Base-by-base conservation (phyloP, 2,329 filamentous ascomycete genomes). In the Aspergillus brunneoviolaceus region DNA sequence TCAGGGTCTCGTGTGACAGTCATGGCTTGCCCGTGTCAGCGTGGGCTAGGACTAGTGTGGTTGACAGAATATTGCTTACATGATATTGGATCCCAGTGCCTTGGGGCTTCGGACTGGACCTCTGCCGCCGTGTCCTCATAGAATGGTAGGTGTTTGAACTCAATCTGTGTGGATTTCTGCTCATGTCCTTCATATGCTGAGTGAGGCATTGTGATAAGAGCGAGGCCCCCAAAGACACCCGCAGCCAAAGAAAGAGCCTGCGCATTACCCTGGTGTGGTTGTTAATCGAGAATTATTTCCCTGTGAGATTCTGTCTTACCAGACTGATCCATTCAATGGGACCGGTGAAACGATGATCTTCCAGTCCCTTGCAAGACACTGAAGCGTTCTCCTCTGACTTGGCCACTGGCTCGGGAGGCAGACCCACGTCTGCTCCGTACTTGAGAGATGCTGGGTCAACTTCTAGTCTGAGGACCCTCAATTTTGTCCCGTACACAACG, bases 71-170 rank as follows among this genome's bases (percentile, higher is more conserved):
- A 14, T 19, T 33, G 57, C 67, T 52, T 65, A 77, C 76, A 74
- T 45, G 71, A 69, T 33, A 77, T 71, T 10, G 72, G 70, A 35
- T 76, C 74, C 64, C 71, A 69, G 57, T 72, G 67, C 16, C 61
- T 64, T 19, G 23, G 39, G 10, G 64, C 52, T 5, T 61, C 60
- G 3, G 57, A 35, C 10, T 61, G 60, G 11, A 52, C 57, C 3
- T 57, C 60, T 14, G 63, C 58, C 7, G 49, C 49, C 5, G 59
- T 31, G 7, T 60, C 48, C 10, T 68, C 66, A 16, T 64, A 60
- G 29, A 74, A 69, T 11, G 67, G 64, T 27, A 62, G 66, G 54
- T 70, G 57, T 12, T 61, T 63, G 6, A 64, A 49, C 9, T 60
- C 35, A 3, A 69, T 14, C 9, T 52, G 47, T 11, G 42, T 45